Evolutionary conservation across 108 stramenopile species (phyloP).

Genomic region (Fragilaria radians): DNA sequence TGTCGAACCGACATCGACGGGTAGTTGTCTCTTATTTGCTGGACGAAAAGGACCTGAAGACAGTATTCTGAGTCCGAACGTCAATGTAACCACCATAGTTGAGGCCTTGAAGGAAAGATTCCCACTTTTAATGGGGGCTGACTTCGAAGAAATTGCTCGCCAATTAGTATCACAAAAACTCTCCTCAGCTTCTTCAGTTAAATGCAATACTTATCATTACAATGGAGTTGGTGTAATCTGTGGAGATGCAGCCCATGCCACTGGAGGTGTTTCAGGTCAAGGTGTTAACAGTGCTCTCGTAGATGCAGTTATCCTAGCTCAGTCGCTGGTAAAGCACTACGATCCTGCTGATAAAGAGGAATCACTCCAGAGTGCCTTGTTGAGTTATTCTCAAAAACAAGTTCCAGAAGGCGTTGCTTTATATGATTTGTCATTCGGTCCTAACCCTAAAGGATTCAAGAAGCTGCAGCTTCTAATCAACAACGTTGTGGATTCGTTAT

Average conservation of each 20-base stretch:
- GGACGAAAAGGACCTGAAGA: conserved; percentile 22
- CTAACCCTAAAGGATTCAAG: conserved; percentile 12
- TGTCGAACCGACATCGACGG: conserved; percentile 53
- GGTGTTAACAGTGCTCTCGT: conserved; percentile 66
- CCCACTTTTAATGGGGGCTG: conserved; percentile 45
- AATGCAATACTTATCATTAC: conserved; percentile 62
- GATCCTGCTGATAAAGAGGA: not conserved
- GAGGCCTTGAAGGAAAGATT: conserved; percentile 34
- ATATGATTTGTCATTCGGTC: conserved; percentile 73
- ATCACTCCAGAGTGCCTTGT: conserved; percentile 15
- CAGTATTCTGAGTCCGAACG: conserved; percentile 9
- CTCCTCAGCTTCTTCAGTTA: conserved; percentile 40
- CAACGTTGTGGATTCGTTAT: conserved; percentile 40
- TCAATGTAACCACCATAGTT: conserved; percentile 14
- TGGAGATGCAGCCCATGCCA: conserved; percentile 80
- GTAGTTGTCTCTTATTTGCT: conserved; percentile 67
- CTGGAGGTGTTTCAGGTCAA: conserved; percentile 73
- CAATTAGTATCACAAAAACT: conserved; percentile 31
- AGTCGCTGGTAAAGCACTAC: conserved; percentile 28
- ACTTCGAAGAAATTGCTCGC: conserved; percentile 24
- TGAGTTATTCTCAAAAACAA: conserved; percentile 46
- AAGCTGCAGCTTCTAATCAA: conserved; percentile 23
- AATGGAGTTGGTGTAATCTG: conserved; percentile 27
- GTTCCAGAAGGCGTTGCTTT: conserved; percentile 69
- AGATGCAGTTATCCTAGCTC: conserved; percentile 45